Evolutionary conservation across 2,329 filamentous ascomycete species (phyloP).

Genomic region (Davidsoniella virescens): DNA sequence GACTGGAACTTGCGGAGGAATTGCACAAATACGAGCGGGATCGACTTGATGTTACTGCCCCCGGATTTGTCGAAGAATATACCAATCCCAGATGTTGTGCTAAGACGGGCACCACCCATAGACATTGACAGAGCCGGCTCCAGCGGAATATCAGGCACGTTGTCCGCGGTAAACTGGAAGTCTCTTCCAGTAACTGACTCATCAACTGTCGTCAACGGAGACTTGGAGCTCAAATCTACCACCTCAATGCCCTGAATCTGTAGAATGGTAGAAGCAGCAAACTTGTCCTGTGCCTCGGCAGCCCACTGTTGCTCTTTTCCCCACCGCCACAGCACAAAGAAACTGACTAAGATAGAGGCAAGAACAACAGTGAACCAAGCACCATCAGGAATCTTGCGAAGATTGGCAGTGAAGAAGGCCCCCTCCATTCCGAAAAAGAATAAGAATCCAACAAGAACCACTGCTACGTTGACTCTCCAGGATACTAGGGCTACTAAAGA

Average conservation of each 20-base stretch:
- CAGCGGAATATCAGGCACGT: background rate
- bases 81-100: conserved; percentile 40
- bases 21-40: conserved; percentile 51
- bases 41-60: conserved; percentile 27
- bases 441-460: conserved; percentile 47
- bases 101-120: conserved; percentile 28
- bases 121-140: conserved; percentile 22
- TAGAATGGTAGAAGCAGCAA: conserved; percentile 23
- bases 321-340: conserved; percentile 55
- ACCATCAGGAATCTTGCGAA: conserved; percentile 58
- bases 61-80: conserved; percentile 70
- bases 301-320: conserved; percentile 66
- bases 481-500: conserved; percentile 55
- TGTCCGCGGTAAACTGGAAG: background rate
- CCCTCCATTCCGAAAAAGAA: conserved; percentile 51
- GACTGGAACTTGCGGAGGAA: conserved; percentile 57
- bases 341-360: conserved; percentile 39
- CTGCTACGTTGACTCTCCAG: conserved; percentile 44
- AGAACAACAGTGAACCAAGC: conserved; percentile 65
- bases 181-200: no score
- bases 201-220: no score
- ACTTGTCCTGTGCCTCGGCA: conserved; percentile 45
- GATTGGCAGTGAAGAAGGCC: conserved; percentile 50
- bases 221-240: no score
- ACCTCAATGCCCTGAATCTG: background rate